Base-by-base conservation (phyloP, 345 rosid species). In the Lenwebbia sp. region DNA sequence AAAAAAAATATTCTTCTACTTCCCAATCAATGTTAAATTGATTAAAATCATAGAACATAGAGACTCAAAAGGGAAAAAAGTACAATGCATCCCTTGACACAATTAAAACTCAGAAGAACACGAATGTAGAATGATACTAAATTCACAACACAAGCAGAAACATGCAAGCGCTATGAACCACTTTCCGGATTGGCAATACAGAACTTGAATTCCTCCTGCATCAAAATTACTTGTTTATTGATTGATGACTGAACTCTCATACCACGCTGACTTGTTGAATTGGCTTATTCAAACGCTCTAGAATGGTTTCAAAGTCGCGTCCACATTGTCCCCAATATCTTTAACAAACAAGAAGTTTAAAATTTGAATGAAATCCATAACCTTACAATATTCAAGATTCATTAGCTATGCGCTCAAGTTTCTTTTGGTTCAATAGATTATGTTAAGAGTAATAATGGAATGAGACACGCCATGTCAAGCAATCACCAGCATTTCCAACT, bases 111-210 rank as follows among this genome's bases (percentile, higher is more conserved):
- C 6, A 13, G n/a, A 58, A 58, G 33, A 58, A 0, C 33, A n/a
- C 70, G 30, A 2, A n/a, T 0, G 0, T 58, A 58, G 0, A 1
- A 58, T n/a, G 70, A n/a, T 58, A 0, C 33, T 58, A 58, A n/a
- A n/a, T 58, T 58, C 60, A 56, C 25, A 23, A 26, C 60, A 56
- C n/a, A 0, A 56, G 60, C 10, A 56, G 28, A 56, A 56, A 25
- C 60, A 10, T 23, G 28, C 60, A 25, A 26, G n/a, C 60, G 8
- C 47, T 44, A 44, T 1, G 2, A 7, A 55, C 13, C 2, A 25
- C 28, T 56, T 10, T 25, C 23, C 3, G 2, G 28, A 56, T 56
- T 3, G 28, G 1, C 25, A 10, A 23, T 25, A 25, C 13, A 10
- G 2, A n/a, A 10, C 13, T 2, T 4, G 13, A 56, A 56, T 3